Evolutionary conservation across 2,329 filamentous ascomycete species (phyloP).

Genomic region (Fonsecaea monophora): DNA sequence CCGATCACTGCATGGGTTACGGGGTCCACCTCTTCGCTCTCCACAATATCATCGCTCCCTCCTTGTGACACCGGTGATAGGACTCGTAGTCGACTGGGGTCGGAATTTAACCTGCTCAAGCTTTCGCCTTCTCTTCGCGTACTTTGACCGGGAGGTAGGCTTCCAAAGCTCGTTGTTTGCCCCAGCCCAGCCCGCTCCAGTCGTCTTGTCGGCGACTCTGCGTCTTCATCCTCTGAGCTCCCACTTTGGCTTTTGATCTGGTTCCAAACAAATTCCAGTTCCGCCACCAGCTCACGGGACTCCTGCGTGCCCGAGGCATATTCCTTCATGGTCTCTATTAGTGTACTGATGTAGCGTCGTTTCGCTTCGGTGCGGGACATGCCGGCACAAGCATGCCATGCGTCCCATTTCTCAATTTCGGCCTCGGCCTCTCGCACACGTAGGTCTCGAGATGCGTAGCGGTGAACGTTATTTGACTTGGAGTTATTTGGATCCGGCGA

Average conservation of each 20-base stretch:
- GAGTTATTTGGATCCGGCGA: slow-evolving; percentile 35
- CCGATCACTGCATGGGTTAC: slow-evolving; percentile 40
- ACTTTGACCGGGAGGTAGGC: slow-evolving; percentile 22
- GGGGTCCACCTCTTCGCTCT: slow-evolving; percentile 43
- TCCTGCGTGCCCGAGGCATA: slow-evolving; percentile 85
- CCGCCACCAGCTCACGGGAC: slow-evolving; percentile 83
- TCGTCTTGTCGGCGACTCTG: slow-evolving; percentile 48
- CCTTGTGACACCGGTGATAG: slow-evolving; percentile 81
- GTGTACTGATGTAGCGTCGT: slow-evolving; percentile 86
- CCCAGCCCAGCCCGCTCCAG: slow-evolving; percentile 56
- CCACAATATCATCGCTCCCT: slow-evolving; percentile 57
- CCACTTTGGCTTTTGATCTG: slow-evolving; percentile 69
- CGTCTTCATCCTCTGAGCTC: slow-evolving; percentile 45
- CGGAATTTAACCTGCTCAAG: slow-evolving; percentile 27
- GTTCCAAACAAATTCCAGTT: slow-evolving; percentile 99
- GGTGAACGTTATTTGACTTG: slow-evolving; percentile 36
- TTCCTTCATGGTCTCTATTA: slow-evolving; percentile 96
- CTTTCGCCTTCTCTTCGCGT: slow-evolving; percentile 15
- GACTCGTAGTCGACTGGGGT: slow-evolving; percentile 66
- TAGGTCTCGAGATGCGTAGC: slow-evolving; percentile 39
- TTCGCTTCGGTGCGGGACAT: slow-evolving; percentile 91
- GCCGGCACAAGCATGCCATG: slow-evolving; percentile 88
- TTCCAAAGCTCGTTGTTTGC: slow-evolving; percentile 40
- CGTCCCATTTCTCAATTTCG: slow-evolving; percentile 66
- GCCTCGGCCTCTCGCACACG: slow-evolving; percentile 53